phyloP scores from a whole-genome alignment of 2,329 filamentous ascomycete genomes.

The Fonsecaea monophora region DNA sequence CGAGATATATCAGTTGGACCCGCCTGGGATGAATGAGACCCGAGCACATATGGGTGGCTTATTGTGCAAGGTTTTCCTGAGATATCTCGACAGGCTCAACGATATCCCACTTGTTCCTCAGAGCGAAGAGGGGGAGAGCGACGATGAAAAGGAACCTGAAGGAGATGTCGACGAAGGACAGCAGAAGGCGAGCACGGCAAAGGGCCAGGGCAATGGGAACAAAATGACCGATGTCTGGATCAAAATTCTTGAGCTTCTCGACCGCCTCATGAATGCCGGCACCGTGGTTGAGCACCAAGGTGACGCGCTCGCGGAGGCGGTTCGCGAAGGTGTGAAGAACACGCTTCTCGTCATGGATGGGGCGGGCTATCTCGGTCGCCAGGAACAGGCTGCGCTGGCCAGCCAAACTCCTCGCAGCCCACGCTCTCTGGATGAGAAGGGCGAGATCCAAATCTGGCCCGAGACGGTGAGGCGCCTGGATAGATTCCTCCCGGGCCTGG shows the following conservation, averaged over 20 bases:
- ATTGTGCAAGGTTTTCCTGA: constrained; percentile 92
- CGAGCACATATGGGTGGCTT: constrained; percentile 88
- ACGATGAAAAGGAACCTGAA: background rate
- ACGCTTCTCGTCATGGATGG: constrained; percentile 94
- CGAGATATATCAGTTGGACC: constrained; percentile 90
- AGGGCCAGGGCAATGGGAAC: background rate
- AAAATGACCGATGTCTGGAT: constrained; percentile 81
- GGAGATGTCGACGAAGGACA: constrained; percentile 1
- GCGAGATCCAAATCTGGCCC: constrained; percentile 62
- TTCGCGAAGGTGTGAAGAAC: constrained; percentile 94
- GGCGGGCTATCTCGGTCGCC: constrained; percentile 72
- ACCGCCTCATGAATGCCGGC: constrained; percentile 85
- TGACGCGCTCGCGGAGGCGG: constrained; percentile 78
- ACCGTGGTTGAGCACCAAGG: constrained; percentile 29
- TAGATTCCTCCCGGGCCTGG: constrained; percentile 65
- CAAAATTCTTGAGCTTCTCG: constrained; percentile 90
- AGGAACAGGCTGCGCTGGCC: constrained; percentile 1
- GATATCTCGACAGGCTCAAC: constrained; percentile 84
- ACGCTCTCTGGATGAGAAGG: constrained; percentile 45
- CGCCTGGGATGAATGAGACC: constrained; percentile 93
- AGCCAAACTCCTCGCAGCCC: constrained; percentile 10
- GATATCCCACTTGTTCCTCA: constrained; percentile 71
- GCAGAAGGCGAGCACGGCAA: background rate
- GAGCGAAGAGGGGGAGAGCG: background rate
- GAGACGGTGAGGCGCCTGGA: constrained; percentile 68